Conservation (phyloP, 2,329 filamentous ascomycete species). For the Ophiostoma ips region DNA sequence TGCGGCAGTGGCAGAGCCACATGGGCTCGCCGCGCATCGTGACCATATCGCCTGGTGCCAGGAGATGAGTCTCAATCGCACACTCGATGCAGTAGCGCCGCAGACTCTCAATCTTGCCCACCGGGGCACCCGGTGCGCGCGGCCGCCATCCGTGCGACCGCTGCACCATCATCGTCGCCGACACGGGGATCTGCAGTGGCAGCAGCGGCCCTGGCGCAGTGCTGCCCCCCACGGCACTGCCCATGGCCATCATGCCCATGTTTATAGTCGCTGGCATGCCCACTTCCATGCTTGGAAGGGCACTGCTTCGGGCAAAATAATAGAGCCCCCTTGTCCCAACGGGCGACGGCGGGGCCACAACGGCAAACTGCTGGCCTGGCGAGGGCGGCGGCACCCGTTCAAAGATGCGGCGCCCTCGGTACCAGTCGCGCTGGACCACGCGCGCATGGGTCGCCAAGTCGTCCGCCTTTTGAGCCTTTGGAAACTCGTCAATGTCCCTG, state of each 20-base stretch:
- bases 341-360: slow-evolving; percentile 2
- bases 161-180: background rate
- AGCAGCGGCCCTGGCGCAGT: background rate
- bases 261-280: background rate
- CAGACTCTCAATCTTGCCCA: slow-evolving; percentile 12
- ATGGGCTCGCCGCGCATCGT: slow-evolving; percentile 1
- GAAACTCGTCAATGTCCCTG: slow-evolving; percentile 7
- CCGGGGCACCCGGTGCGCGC: slow-evolving; percentile 9
- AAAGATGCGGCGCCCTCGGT: slow-evolving; percentile 10
- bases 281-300: background rate
- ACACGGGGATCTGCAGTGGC: background rate
- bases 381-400: slow-evolving; percentile 2
- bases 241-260: background rate
- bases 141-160: slow-evolving; percentile 1
- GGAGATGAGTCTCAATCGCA: slow-evolving; percentile 8
- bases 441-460: slow-evolving; percentile 4
- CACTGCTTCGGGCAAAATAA: background rate
- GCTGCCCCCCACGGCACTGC: background rate
- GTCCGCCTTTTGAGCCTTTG: background rate
- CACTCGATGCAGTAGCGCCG: slow-evolving; percentile 14
- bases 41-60: slow-evolving; percentile 7
- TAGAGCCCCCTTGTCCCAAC: background rate
- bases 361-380: background rate
- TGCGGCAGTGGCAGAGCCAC: slow-evolving; percentile 13
- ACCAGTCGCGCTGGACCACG: slow-evolving; percentile 10